Base-by-base conservation (phyloP, 257 asterid species). In the Ocimum tenuiflorum region DNA sequence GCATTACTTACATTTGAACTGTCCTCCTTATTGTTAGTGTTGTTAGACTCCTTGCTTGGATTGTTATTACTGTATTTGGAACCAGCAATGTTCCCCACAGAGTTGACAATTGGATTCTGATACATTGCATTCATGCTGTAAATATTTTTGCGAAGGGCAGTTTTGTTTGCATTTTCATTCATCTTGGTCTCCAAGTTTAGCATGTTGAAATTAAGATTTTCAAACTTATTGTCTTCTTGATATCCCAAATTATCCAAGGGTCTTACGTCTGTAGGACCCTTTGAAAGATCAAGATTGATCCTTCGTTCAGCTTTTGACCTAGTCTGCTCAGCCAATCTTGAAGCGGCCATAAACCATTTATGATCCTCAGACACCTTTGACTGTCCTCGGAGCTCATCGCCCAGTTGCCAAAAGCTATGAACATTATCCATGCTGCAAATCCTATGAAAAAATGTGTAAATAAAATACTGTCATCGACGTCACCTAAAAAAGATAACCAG, bases 301-400 rank as follows among this genome's bases (percentile, higher is more conserved):
- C 86, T 88, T 7, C 96, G 82, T 65, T 87, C 99, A 6, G 79
- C 77, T 82, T 89, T 92, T 42, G 67, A 71, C 80, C 87, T 80
- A 36, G 95, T 87, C 63, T 87, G 96, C 79, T 92, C 96, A 17
- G 95, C 88, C 82, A 91, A 70, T 77, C 82, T 89, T 23, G 95
- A 82, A 41, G 98, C 96, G 12, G 91, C 97, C 78, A 81, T 75
- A 45, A 75, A 70, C 98, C 97, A 92, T 64, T 89, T 76, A 52
- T 89, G 95, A 78, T 92, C 99, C 85, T 92, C 97, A 0, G 91
- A 71, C 39, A 79, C 87, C 73, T 80, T 84, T 56, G 95, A 69
- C 73, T 89, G 99, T 29, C 97, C 96, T 71, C 99, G 95, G 60
- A 92, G 96, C 65, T 87, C 95, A 60, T 92, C 95, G 0, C 99